Base-by-base conservation (phyloP, 2,329 filamentous ascomycete genomes). In the Nemania serpens region DNA sequence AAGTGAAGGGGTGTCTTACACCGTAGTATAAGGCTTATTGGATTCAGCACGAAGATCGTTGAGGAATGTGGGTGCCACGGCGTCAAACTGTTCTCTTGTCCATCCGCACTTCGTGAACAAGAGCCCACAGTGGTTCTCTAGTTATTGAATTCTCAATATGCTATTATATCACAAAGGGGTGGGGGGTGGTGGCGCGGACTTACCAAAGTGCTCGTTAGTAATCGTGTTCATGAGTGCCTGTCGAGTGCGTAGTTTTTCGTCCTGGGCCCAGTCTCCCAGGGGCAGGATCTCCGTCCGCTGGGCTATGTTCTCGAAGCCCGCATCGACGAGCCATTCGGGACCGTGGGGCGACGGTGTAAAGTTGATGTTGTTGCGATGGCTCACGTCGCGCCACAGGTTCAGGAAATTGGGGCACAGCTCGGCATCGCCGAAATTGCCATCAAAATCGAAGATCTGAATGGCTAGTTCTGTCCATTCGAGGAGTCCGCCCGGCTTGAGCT, bases 401-500 rank as follows among this genome's bases (percentile, higher is more conserved):
- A 77, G 68, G 53, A 75, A 78, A 52, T 75, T 74, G 13, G 71
- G 72, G 36, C 74, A 77, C 0, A 71, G 25, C 22, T 71, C 73
- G 22, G 68, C 69, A n/a, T 73, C 69, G 13, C 63, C 67, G 42
- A 73, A 74, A 52, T 68, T 69, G 47, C 71, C 69, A 22, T 78
- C 74, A 11, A 76, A 76, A 58, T 77, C 76, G 56, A 75, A 77
- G 51, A 79, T 75, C 18, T 73, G 71, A 2, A 78, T 75, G 2
- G 76, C 71, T 9, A 79, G 67, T 60, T 81, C 78, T 12, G 75
- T 74, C 66, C 81, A 76, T 69, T 81, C 79, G 42, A 81, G 68
- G n/a, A 76, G 72, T 1, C 79, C 79, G 13, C 79, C 79, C 0
- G 78, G 78, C 37, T 76, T 77, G 17, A 81, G 74, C 58, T 79